Base-by-base conservation (phyloP, 148 eudicot genomes). In the Chenopodium formosanum region DNA sequence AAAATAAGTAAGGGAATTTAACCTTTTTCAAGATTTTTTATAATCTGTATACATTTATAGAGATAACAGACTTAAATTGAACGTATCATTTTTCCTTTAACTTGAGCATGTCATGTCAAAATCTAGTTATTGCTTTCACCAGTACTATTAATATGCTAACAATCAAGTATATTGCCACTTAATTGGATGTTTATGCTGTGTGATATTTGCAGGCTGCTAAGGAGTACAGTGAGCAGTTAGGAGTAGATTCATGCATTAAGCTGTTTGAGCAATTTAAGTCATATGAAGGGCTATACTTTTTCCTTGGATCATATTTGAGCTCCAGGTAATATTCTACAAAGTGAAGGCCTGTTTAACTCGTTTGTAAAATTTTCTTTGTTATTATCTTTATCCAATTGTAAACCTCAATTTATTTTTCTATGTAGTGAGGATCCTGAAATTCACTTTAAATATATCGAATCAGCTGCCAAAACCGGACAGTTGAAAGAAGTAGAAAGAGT, bases 401-500 rank as follows among this genome's bases (percentile, higher is more conserved):
- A 70, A 47, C 40, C 13, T 40, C 63, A 52, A 12, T 60, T 74
- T 62, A 14, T 19, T 63, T 70, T 75, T 70, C 63, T 31, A 32
- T 80, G 82, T 91, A 93, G 97, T 78, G 97, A 93, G 94, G 97
- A 93, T 87, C 92, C 94, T 69, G 97, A 91, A 12, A 93, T 93
- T 76, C 97, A 93, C 88, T 93, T 93, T 70, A 93, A 88, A 90
- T 91, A 93, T 89, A 93, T 93, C 70, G 97, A 93, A 84, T 83
- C 95, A 66, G 97, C 97, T 84, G 95, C 97, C 20, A 93, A 90
- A 84, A 93, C 97, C 32, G 97, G 97, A 70, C 97, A 93, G 83
- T 88, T 93, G 72, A 93, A 93, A 83, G 97, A 93, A 85, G 97
- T 93, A 7, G 97, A 93, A 82, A 91, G 97, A 69, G 97, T 93